Evolutionary conservation across 1,284 basidiomycete species (phyloP).

Genomic region (Cerioporus squamosus): DNA sequence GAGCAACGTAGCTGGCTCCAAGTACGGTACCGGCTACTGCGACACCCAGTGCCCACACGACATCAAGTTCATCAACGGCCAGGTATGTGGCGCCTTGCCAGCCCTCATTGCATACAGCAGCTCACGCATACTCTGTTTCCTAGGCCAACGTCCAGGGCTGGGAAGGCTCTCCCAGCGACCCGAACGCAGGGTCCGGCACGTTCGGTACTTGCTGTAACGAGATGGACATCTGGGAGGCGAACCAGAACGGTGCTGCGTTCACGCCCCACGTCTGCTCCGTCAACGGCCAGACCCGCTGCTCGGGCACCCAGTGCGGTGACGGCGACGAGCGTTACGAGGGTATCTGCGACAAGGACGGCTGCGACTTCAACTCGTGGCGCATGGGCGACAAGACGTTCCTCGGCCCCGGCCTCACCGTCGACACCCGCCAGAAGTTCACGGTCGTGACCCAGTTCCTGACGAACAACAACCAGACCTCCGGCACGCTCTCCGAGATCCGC

Average conservation of each 20-base stretch:
- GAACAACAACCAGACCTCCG: slow-evolving; percentile 46
- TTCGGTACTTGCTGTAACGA: slow-evolving; percentile 59
- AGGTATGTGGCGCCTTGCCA: slow-evolving; percentile 39
- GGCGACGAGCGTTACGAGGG: slow-evolving; percentile 39
- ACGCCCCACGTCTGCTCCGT: slow-evolving; percentile 55
- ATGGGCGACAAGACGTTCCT: slow-evolving; percentile 55
- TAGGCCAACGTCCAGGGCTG: slow-evolving; percentile 43
- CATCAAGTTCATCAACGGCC: slow-evolving; percentile 60
- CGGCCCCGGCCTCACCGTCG: slow-evolving; percentile 47
- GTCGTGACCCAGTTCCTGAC: slow-evolving; percentile 62
- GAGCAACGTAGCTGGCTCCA: slow-evolving; percentile 59
- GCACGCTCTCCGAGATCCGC: slow-evolving; percentile 54
- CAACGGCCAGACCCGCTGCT: slow-evolving; percentile 43
- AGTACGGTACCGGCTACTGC: slow-evolving; percentile 62
- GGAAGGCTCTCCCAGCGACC: slow-evolving; percentile 31
- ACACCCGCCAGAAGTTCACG: slow-evolving; percentile 51
- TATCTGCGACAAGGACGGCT: slow-evolving; percentile 55
- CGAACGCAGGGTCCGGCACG: slow-evolving; percentile 44
- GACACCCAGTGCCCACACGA: slow-evolving; percentile 62
- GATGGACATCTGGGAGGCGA: slow-evolving; percentile 67
- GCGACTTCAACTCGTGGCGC: slow-evolving; percentile 62
- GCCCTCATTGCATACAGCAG: slow-evolving; percentile 13
- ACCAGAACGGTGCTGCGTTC: slow-evolving; percentile 51
- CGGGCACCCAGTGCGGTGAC: slow-evolving; percentile 38
- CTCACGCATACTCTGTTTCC: slow-evolving; percentile 5